A percentile compares a stretch with the other conserved stretches of the same genome.
Conservation (phyloP, 2,329 filamentous ascomycete genomes). For the Fusarium bactridioides region DNA sequence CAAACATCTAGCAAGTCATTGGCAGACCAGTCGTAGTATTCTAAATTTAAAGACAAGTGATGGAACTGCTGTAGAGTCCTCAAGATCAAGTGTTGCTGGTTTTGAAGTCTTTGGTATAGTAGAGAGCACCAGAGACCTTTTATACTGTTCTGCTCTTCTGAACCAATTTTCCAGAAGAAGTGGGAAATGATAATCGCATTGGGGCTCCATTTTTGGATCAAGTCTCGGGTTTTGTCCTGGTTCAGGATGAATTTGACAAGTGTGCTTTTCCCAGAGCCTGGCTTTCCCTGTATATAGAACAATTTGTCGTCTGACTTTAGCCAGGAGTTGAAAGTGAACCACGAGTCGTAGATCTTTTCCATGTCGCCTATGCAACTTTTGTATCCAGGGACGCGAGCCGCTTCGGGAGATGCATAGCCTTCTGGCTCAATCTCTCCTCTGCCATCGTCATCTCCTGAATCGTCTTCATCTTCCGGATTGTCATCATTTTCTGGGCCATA, state of each 20-base stretch:
- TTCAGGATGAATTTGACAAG: neutral
- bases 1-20: no score
- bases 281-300: neutral
- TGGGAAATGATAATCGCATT: neutral
- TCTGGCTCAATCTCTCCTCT: fast-evolving
- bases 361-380: fast-evolving
- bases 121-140: neutral
- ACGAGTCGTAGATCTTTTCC: fast-evolving
- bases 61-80: fast-evolving
- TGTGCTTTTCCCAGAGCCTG: fast-evolving
- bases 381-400: fast-evolving
- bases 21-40: no score
- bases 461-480: neutral
- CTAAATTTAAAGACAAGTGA: fast-evolving
- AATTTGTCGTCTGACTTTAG: fast-evolving
- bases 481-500: fast-evolving
- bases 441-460: neutral
- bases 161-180: slow-evolving; percentile 19
- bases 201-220: neutral
- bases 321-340: fast-evolving
- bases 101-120: fast-evolving
- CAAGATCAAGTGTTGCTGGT: fast-evolving
- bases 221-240: fast-evolving
- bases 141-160: neutral
- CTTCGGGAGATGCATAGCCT: fast-evolving